A percentile compares a stretch with the other conserved stretches of the same genome.
phyloP scores from a whole-genome alignment of 2,329 filamentous ascomycete species.

The Penicillium sp. region DNA sequence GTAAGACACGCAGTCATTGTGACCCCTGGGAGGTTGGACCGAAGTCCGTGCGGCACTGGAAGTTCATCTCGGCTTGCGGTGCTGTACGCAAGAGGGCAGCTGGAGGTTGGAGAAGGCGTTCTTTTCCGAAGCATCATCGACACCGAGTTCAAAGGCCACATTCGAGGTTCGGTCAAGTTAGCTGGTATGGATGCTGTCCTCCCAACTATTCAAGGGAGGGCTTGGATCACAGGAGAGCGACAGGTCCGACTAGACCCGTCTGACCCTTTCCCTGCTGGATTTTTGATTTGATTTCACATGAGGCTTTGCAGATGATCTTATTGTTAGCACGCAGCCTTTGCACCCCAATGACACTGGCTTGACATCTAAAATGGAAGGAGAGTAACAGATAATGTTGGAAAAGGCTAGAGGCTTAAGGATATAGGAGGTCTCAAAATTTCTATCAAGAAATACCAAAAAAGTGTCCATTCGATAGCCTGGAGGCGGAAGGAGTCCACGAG shows the following conservation, averaged over 20 bases:
- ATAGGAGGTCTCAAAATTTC: too few species aligned
- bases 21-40: slow-evolving; percentile 48
- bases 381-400: too few species aligned
- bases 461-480: too few species aligned
- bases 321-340: too few species aligned
- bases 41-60: slow-evolving; percentile 51
- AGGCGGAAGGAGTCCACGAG: too few species aligned
- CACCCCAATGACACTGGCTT: too few species aligned
- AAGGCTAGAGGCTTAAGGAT: too few species aligned
- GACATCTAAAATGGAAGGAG: too few species aligned
- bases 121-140: slow-evolving; percentile 48
- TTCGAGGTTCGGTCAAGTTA: slow-evolving; percentile 42
- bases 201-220: slow-evolving; percentile 46
- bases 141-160: slow-evolving; percentile 44
- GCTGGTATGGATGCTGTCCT: slow-evolving; percentile 41
- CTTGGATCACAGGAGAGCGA: slow-evolving; percentile 50
- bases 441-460: too few species aligned
- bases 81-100: slow-evolving; percentile 43
- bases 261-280: slow-evolving; percentile 48
- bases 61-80: slow-evolving; percentile 48
- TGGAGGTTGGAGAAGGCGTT: slow-evolving; percentile 35
- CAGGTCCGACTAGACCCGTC: slow-evolving; percentile 45
- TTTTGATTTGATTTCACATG: slow-evolving; percentile 18
- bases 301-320: too few species aligned
- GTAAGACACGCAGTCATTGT: slow-evolving; percentile 48